Conservation (phyloP, 306 rosid genomes). For the Sechiopsis laciniata region DNA sequence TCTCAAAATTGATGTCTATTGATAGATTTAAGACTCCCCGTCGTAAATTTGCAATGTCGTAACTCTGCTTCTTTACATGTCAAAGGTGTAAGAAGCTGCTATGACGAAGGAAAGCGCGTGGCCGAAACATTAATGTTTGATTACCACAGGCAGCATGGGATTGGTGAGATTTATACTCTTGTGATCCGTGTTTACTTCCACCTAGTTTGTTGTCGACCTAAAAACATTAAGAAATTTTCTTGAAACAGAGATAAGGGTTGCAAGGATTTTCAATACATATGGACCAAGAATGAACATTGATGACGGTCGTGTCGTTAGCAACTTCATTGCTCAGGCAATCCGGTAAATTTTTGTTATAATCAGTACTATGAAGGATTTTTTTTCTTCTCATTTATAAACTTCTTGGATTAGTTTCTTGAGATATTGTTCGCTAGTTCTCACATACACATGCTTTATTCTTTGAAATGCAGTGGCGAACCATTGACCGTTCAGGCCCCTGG, state of each 20-base stretch:
- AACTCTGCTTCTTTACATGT: slow-evolving; percentile 9
- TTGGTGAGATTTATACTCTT: slow-evolving; percentile 40
- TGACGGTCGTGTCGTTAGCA: slow-evolving; percentile 97
- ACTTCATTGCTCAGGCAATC: slow-evolving; percentile 90
- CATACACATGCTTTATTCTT: neutral
- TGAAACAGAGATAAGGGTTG: slow-evolving; percentile 66
- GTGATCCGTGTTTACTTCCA: neutral
- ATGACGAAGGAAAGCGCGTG: slow-evolving; percentile 97
- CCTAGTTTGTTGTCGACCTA: neutral
- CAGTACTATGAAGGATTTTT: neutral
- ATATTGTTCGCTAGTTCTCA: neutral
- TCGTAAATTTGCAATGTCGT: neutral
- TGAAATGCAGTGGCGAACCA: slow-evolving; percentile 22
- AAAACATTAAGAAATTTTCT: neutral
- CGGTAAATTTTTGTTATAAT: slow-evolving; percentile 40
- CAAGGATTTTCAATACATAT: slow-evolving; percentile 91
- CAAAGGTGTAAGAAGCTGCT: slow-evolving; percentile 95
- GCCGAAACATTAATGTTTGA: slow-evolving; percentile 98
- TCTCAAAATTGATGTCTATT: slow-evolving; percentile 3
- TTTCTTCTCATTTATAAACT: neutral
- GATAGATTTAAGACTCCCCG: neutral
- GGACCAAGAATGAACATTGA: slow-evolving; percentile 98
- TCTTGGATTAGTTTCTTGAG: neutral
- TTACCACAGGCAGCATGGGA: slow-evolving; percentile 95
- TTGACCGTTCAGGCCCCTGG: slow-evolving; percentile 70